Evolutionary conservation across 208 protist species (phyloP).

Genomic region (Jaenimonas drosophilae): DNA sequence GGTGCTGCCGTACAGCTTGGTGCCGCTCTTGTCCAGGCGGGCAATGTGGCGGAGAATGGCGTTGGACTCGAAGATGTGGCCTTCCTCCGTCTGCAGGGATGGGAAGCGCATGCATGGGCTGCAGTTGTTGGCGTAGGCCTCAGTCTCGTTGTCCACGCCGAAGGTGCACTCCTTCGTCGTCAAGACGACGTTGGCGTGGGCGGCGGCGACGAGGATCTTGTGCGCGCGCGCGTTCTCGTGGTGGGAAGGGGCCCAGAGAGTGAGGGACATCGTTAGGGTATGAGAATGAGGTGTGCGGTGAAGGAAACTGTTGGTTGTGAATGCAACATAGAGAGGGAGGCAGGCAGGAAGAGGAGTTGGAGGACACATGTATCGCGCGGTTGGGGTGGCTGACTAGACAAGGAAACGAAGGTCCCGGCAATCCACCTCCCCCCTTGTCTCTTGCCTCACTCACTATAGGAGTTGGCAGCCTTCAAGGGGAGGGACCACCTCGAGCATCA

Average conservation of each 20-base stretch:
- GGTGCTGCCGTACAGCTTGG: conserved; percentile 63
- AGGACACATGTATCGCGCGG: too few species aligned
- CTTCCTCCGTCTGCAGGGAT: conserved; percentile 45
- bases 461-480: too few species aligned
- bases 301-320: not conserved
- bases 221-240: conserved; percentile 36
- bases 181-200: conserved; percentile 30
- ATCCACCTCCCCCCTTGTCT: too few species aligned
- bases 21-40: conserved; percentile 18
- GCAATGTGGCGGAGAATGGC: conserved; percentile 77
- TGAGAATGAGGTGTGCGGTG: not conserved
- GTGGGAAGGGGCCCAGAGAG: conserved; percentile 6
- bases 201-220: conserved; percentile 44
- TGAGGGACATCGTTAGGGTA: conserved; percentile 8
- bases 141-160: conserved; percentile 25
- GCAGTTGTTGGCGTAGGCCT: conserved; percentile 37
- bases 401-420: too few species aligned
- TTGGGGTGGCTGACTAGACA: too few species aligned
- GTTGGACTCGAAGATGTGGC: conserved; percentile 78
- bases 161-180: conserved; percentile 23
- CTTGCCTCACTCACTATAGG: too few species aligned
- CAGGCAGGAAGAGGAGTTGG: too few species aligned
- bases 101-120: conserved; percentile 68
- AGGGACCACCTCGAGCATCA: too few species aligned
- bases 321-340: too few species aligned